These are phyloP conservation scores for Backusella macrospora DNA, from an alignment of 192 early-diverging fungal genomes.

Conservation along the genomic window DNA sequence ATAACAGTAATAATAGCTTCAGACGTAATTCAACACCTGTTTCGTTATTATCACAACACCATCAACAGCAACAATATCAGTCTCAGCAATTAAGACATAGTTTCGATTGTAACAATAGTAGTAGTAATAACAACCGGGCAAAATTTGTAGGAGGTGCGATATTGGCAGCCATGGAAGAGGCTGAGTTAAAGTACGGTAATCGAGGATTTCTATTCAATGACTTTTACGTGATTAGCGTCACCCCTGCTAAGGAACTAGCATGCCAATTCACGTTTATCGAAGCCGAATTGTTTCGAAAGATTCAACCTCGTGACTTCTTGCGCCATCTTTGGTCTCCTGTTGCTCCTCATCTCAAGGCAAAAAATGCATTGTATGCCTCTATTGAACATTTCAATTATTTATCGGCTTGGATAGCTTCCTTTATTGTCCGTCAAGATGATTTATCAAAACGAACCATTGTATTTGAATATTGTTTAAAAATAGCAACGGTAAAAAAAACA, in stretches of 20 bases:
- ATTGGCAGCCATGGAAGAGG: background rate
- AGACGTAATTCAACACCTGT: background rate
- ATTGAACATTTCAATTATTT: slow-evolving; percentile 75
- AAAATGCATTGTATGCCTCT: slow-evolving; percentile 52
- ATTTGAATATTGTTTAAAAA: slow-evolving; percentile 68
- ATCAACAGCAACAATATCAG: background rate
- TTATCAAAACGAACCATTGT: slow-evolving; percentile 63
- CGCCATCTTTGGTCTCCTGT: background rate
- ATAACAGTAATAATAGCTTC: background rate
- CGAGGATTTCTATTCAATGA: background rate
- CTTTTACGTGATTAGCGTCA: slow-evolving; percentile 21
- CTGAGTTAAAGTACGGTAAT: slow-evolving; percentile 7
- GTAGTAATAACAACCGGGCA: slow-evolving; percentile 6
- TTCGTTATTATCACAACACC: background rate
- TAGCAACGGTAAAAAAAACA: slow-evolving; percentile 76
- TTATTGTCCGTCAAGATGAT: slow-evolving; percentile 64
- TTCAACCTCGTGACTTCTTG: slow-evolving; percentile 34
- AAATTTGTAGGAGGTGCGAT: slow-evolving; percentile 46
- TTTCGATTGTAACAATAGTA: background rate
- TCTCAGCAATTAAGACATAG: background rate
- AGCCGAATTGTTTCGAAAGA: slow-evolving; percentile 60
- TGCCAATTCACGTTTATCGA: slow-evolving; percentile 71
- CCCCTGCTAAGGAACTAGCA: slow-evolving; percentile 60
- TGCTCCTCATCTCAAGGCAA: slow-evolving; percentile 1
- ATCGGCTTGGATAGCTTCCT: slow-evolving; percentile 73